Evolutionary conservation across 1,284 basidiomycete genomes (phyloP).

Genomic region (Leccinum pachyderme): DNA sequence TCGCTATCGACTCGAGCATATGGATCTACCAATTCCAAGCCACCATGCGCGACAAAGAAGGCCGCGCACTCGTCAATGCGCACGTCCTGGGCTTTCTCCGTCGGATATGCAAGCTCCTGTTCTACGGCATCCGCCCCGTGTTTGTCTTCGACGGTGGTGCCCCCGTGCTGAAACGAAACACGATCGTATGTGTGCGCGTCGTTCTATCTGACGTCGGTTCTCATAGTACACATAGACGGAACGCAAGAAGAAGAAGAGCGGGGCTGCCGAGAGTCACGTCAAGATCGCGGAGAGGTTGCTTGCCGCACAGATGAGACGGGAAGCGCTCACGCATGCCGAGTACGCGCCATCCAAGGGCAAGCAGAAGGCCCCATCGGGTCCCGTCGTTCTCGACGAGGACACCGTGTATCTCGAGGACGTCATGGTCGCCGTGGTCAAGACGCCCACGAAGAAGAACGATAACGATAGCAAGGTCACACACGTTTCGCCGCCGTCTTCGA

Average conservation of each 20-base stretch:
- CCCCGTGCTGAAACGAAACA: conserved; percentile 81
- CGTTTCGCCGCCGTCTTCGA: conserved; percentile 48
- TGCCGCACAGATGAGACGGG: conserved; percentile 90
- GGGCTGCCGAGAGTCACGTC: conserved; percentile 80
- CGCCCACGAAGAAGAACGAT: conserved; percentile 42
- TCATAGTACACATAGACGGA: conserved; percentile 55
- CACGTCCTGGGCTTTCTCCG: conserved; percentile 94
- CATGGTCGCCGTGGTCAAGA: conserved; percentile 53
- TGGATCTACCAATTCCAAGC: conserved; percentile 99
- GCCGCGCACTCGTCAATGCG: conserved; percentile 86
- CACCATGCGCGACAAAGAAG: conserved; percentile 98
- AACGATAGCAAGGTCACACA: conserved; percentile 3
- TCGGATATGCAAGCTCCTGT: conserved; percentile 91
- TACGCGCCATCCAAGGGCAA: conserved; percentile 42
- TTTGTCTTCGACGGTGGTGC: conserved; percentile 98
- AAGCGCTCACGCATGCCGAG: conserved; percentile 80
- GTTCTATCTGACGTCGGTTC: conserved; percentile 3
- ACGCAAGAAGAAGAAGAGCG: conserved; percentile 83
- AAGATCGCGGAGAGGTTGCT: conserved; percentile 90
- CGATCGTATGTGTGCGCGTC: conserved; percentile 65
- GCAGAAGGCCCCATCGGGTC: conserved; percentile 41
- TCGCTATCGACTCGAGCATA: conserved; percentile 98
- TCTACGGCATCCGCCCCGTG: conserved; percentile 95
- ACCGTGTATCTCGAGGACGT: conserved; percentile 87
- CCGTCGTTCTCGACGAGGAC: conserved; percentile 57